Conservation (phyloP, 2,329 filamentous ascomycete species). For the Cordyceps tenuipes region DNA sequence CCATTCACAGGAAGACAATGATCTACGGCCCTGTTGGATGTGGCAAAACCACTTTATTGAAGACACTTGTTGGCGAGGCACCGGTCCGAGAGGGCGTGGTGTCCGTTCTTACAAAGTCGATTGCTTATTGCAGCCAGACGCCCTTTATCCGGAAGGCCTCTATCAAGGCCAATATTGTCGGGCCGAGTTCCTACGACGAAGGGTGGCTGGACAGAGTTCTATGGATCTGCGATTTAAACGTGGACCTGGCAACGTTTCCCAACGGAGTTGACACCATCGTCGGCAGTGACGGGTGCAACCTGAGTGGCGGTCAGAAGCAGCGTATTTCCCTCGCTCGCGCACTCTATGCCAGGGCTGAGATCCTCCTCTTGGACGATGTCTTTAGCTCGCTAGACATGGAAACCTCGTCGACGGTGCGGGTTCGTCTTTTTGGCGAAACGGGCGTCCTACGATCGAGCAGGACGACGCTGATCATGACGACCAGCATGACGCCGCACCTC, state of each 20-base stretch:
- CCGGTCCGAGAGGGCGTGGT: conserved; percentile 16
- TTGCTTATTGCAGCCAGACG: conserved; percentile 10
- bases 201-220: neutral
- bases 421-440: conserved; percentile 11
- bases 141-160: neutral
- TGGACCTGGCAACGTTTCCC: conserved; percentile 31
- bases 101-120: conserved; percentile 15
- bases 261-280: neutral
- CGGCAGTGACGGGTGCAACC: conserved; percentile 12
- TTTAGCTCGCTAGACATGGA: conserved; percentile 39
- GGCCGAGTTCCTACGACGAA: neutral
- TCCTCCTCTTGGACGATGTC: conserved; percentile 45
- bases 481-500: neutral
- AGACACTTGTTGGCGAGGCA: conserved; percentile 7
- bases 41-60: neutral
- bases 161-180: neutral
- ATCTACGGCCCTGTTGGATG: neutral
- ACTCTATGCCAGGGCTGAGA: conserved; percentile 38
- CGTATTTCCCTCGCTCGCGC: conserved; percentile 42
- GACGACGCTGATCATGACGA: conserved; percentile 12
- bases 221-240: conserved; percentile 16
- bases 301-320: conserved; percentile 44
- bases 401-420: conserved; percentile 11
- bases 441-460: conserved; percentile 12
- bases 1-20: neutral